Evolutionary conservation across 768 basidiomycete genomes (phyloP).

Genomic region (Gyrodon lividus): DNA sequence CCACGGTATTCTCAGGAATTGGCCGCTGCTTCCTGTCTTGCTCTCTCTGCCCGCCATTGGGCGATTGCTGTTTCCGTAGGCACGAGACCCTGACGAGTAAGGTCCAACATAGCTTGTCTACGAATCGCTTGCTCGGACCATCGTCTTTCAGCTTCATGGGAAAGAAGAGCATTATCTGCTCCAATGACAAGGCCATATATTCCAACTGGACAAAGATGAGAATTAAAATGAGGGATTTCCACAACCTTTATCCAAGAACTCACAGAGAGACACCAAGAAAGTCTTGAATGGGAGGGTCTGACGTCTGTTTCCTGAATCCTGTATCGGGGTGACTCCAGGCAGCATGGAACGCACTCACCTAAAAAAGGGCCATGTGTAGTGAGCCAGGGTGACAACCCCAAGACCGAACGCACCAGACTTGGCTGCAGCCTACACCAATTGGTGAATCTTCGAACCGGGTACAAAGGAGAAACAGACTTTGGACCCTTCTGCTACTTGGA

Average conservation of each 20-base stretch:
- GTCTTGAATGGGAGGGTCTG: conserved; percentile 82
- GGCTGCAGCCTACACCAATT: conserved; percentile 46
- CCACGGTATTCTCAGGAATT: neutral
- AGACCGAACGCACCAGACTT: conserved; percentile 53
- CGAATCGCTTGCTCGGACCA: conserved; percentile 67
- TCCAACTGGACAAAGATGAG: conserved; percentile 42
- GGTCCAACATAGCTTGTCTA: conserved; percentile 69
- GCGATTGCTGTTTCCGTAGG: conserved; percentile 83
- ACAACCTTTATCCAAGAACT: conserved; percentile 22
- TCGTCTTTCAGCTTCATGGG: conserved; percentile 66
- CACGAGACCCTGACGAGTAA: conserved; percentile 71
- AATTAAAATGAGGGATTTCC: neutral
- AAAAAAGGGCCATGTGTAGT: conserved; percentile 73
- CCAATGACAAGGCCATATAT: conserved; percentile 69
- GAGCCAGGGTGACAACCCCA: conserved; percentile 60
- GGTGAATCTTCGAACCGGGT: neutral
- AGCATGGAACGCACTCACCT: conserved; percentile 41
- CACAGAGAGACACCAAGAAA: conserved; percentile 73
- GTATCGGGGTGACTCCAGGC: neutral
- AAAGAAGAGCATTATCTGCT: conserved; percentile 73
- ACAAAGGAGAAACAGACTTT: conserved; percentile 39
- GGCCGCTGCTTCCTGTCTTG: conserved; percentile 14
- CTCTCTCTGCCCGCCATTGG: conserved; percentile 64
- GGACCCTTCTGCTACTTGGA: conserved; percentile 60
- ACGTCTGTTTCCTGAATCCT: conserved; percentile 44